Percentiles rank a stretch among this genome's conserved stretches.
These are phyloP conservation scores for Panellus pusillus DNA, from an alignment of 768 basidiomycete genomes.

Conservation along the genomic window DNA sequence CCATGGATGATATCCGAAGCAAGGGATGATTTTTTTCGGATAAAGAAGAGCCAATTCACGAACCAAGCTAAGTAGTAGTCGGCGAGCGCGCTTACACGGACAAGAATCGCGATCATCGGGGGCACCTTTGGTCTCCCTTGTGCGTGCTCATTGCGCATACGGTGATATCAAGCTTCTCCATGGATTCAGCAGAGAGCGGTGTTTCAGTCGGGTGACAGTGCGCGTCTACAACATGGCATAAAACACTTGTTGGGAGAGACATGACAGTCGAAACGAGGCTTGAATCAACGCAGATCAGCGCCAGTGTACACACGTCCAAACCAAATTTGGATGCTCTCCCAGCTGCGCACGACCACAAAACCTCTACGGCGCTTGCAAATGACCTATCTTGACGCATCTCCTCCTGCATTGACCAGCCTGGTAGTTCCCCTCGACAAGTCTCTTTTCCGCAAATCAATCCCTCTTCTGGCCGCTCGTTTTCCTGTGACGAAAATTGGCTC, in stretches of 20 bases:
- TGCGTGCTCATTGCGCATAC: conserved; percentile 84
- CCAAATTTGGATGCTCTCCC: conserved; percentile 3
- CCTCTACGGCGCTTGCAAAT: conserved; percentile 38
- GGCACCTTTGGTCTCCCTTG: conserved; percentile 57
- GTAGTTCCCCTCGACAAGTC: conserved; percentile 55
- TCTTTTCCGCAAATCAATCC: conserved; percentile 64
- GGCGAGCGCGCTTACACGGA: not conserved
- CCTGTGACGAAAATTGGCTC: conserved; percentile 53
- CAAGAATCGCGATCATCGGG: not conserved
- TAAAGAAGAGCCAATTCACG: conserved; percentile 58
- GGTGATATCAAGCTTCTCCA: conserved; percentile 59
- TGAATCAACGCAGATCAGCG: not conserved
- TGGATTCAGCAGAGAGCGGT: conserved; percentile 42
- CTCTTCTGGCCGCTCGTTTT: conserved; percentile 68
- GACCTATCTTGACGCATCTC: conserved; percentile 37
- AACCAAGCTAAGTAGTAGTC: conserved; percentile 47
- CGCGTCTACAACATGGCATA: conserved; percentile 76
- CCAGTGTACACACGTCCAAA: no score
- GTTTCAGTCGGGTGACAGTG: conserved; percentile 93
- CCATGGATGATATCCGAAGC: conserved; percentile 63
- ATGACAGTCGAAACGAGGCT: not conserved
- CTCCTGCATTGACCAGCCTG: conserved; percentile 47
- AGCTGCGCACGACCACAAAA: not conserved
- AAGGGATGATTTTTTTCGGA: conserved; percentile 75
- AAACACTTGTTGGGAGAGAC: conserved; percentile 3